A percentile compares a stretch with the other conserved stretches of the same genome.
phyloP scores from a whole-genome alignment of 208 protist genomes.

The Trypanosoma conorhini region DNA sequence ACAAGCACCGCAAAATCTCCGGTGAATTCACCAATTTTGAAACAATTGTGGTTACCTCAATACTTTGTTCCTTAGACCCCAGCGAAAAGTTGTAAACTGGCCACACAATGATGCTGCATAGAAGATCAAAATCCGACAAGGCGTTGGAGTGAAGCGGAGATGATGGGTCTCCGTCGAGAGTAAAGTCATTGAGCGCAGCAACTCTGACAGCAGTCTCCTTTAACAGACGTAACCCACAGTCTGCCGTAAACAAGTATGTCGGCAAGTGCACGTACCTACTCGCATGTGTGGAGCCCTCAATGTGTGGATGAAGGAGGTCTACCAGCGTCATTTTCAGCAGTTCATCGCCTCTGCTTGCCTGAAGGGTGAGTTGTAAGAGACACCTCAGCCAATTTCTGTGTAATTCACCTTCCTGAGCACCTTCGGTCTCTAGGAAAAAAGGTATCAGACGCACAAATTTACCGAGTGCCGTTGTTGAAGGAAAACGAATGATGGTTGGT shows the following conservation, averaged over 20 bases:
- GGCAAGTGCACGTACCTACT: slow-evolving; percentile 12
- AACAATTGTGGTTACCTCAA: slow-evolving; percentile 62
- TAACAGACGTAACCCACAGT: slow-evolving; percentile 65
- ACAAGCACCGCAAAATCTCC: slow-evolving; percentile 61
- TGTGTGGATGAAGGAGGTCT: slow-evolving; percentile 12
- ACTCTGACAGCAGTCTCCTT: slow-evolving; percentile 31
- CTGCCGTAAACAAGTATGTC: slow-evolving; percentile 64
- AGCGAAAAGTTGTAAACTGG: slow-evolving; percentile 66
- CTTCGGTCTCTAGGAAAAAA: slow-evolving; percentile 3
- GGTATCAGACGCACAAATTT: slow-evolving; percentile 31
- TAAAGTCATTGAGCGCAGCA: neutral
- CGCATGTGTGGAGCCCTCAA: neutral
- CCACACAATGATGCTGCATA: slow-evolving; percentile 79
- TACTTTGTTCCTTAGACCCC: slow-evolving; percentile 29
- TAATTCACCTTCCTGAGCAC: neutral
- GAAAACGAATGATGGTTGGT: neutral
- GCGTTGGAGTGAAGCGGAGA: neutral
- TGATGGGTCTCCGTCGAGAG: neutral
- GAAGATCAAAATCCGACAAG: slow-evolving; percentile 50
- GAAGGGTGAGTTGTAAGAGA: slow-evolving; percentile 7
- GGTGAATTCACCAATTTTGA: slow-evolving; percentile 57
- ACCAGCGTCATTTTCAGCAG: slow-evolving; percentile 11
- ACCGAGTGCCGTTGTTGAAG: slow-evolving; percentile 12
- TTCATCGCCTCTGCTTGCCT: slow-evolving; percentile 9
- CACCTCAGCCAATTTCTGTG: slow-evolving; percentile 21